Evolutionary conservation across 371 early-diverging fungal genomes (phyloP).

Genomic region (Mortierella sp.): DNA sequence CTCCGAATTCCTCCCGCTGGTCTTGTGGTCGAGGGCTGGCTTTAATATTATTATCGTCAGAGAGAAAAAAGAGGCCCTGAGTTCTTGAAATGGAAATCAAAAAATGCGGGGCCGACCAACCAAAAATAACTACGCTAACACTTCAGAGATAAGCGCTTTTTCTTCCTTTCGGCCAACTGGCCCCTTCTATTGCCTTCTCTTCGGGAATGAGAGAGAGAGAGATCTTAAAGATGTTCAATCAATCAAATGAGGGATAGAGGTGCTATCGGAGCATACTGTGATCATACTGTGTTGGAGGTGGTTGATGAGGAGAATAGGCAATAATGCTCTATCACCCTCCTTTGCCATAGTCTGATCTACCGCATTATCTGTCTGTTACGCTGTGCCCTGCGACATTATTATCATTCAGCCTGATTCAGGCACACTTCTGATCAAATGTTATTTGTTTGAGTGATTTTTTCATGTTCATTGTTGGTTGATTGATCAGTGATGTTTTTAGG

Average conservation of each 20-base stretch:
- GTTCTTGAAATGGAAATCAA: constrained; percentile 37
- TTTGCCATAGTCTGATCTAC: not conserved
- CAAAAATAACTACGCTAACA: constrained; percentile 5
- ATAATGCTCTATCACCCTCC: not conserved
- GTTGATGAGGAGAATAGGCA: not conserved
- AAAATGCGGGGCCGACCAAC: constrained; percentile 42
- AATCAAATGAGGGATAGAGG: not conserved
- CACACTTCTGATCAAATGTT: not conserved
- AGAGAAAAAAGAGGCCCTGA: not conserved
- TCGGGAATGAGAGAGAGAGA: not conserved
- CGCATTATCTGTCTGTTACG: not conserved
- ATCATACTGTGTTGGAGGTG: too few species aligned
- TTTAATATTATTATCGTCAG: not conserved
- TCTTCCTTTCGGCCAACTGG: not conserved
- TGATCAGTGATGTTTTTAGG: not conserved
- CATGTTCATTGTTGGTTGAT: not conserved
- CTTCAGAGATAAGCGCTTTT: constrained; percentile 31
- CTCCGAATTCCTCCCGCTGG: constrained; percentile 5
- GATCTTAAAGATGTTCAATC: not conserved
- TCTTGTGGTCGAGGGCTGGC: not conserved
- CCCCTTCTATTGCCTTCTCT: not conserved
- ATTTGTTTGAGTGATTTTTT: not conserved
- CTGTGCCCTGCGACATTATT: not conserved
- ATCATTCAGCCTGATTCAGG: not conserved
- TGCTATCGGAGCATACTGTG: constrained; percentile 4